Conservation (phyloP, 78 protist species). For the Polysphondylium violaceum region DNA sequence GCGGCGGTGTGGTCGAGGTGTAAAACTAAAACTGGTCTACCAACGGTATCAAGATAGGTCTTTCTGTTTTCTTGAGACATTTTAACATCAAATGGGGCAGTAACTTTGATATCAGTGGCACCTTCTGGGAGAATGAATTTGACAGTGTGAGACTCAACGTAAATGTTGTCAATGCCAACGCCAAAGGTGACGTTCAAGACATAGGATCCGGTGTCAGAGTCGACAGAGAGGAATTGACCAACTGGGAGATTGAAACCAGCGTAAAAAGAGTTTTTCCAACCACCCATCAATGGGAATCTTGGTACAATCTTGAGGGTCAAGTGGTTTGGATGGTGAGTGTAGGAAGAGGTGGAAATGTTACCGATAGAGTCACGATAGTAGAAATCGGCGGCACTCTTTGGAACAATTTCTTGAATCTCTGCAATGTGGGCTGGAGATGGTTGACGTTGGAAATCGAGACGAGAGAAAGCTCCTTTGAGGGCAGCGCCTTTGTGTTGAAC, state of each 20-base stretch:
- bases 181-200: constrained; percentile 62
- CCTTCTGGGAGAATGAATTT: constrained; percentile 93
- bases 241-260: constrained; percentile 92
- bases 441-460: constrained; percentile 89
- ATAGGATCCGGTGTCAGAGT: constrained; percentile 20
- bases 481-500: constrained; percentile 84
- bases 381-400: constrained; percentile 84
- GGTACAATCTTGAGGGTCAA: constrained; percentile 78
- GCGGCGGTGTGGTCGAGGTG: neutral
- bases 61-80: constrained; percentile 23
- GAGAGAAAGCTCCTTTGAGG: constrained; percentile 86
- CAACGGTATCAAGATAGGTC: constrained; percentile 86
- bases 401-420: constrained; percentile 67
- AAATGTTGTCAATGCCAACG: constrained; percentile 55
- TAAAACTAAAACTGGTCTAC: constrained; percentile 78
- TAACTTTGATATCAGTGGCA: constrained; percentile 67
- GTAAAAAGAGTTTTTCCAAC: constrained; percentile 89
- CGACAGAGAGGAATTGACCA: constrained; percentile 54
- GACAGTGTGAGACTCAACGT: constrained; percentile 66
- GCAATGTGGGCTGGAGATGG: constrained; percentile 41
- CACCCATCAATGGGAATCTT: constrained; percentile 94
- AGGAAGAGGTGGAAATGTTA: constrained; percentile 91
- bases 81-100: constrained; percentile 57
- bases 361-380: constrained; percentile 95
- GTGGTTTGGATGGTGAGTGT: constrained; percentile 8